These are phyloP conservation scores for Vigna trinervia DNA, from an alignment of 306 rosid genomes.

Conservation along the genomic window DNA sequence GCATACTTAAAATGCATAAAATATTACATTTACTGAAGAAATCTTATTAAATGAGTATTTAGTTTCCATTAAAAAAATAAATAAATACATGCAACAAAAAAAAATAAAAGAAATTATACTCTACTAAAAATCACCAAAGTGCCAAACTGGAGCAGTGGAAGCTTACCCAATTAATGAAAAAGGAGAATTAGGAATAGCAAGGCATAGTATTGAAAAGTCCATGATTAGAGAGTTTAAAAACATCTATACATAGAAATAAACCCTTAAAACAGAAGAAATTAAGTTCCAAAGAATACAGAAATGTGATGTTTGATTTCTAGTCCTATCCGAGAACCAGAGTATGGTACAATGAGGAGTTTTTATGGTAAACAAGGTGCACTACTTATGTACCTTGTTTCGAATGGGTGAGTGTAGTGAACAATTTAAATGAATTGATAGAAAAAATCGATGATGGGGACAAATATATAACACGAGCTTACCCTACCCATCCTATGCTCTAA, in stretches of 20 bases:
- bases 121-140: not conserved
- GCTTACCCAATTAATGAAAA: not conserved
- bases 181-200: not conserved
- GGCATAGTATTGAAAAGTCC: not conserved
- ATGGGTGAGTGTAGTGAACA: slow-evolving; percentile 58
- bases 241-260: not conserved
- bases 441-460: slow-evolving; percentile 53
- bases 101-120: not conserved
- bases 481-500: slow-evolving; percentile 35
- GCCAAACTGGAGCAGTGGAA: not conserved
- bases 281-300: slow-evolving; percentile 53
- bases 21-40: not conserved
- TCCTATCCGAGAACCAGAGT: slow-evolving; percentile 48
- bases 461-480: slow-evolving; percentile 33
- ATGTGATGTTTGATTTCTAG: slow-evolving; percentile 49
- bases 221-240: not conserved
- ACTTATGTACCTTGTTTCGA: slow-evolving; percentile 55
- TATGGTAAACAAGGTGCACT: slow-evolving; percentile 60
- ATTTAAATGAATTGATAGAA: slow-evolving; percentile 68
- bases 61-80: not conserved
- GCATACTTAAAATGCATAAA: not conserved
- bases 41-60: not conserved
- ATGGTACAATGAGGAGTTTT: slow-evolving; percentile 50
- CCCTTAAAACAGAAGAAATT: slow-evolving; percentile 38
- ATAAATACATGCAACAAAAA: not conserved